A percentile compares a stretch with the other conserved stretches of the same genome.
Conservation (phyloP, 1,139 yeast species). For the Diutina mesorugosa region DNA sequence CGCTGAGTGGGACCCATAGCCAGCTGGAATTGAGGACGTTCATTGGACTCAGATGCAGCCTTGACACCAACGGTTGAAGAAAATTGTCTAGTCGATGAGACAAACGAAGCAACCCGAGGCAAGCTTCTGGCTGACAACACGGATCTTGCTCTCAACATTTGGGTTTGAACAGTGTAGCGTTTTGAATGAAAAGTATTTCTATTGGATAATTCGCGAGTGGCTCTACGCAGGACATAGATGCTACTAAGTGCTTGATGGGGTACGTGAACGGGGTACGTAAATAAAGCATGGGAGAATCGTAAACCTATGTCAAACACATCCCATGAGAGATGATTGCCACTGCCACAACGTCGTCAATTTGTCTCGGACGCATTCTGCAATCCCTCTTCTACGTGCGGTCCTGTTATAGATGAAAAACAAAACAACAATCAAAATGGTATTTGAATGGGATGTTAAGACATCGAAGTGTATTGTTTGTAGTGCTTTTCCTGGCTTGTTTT, state of each 20-base stretch:
- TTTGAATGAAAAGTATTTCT: slow-evolving; percentile 2
- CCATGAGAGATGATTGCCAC: too few species aligned
- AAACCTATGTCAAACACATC: too few species aligned
- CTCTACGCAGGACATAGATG: neutral
- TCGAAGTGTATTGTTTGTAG: neutral
- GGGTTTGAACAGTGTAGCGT: neutral
- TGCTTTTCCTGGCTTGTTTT: neutral
- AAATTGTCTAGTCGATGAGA: neutral
- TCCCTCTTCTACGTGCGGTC: neutral
- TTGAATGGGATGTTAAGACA: too few species aligned
- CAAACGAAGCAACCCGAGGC: slow-evolving; percentile 1
- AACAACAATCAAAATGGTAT: neutral
- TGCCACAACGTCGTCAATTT: too few species aligned
- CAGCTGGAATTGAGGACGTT: neutral
- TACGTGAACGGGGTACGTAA: too few species aligned
- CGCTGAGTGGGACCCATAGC: neutral
- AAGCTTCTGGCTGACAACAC: neutral
- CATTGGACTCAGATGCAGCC: neutral
- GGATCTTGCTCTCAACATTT: slow-evolving; percentile 1
- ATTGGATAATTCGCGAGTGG: neutral
- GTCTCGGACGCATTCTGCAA: neutral
- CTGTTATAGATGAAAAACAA: too few species aligned
- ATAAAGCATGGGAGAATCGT: too few species aligned
- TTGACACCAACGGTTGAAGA: neutral
- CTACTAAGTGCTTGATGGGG: neutral